Conservation (phyloP, 345 rosid genomes). For the Brassica nigra region DNA sequence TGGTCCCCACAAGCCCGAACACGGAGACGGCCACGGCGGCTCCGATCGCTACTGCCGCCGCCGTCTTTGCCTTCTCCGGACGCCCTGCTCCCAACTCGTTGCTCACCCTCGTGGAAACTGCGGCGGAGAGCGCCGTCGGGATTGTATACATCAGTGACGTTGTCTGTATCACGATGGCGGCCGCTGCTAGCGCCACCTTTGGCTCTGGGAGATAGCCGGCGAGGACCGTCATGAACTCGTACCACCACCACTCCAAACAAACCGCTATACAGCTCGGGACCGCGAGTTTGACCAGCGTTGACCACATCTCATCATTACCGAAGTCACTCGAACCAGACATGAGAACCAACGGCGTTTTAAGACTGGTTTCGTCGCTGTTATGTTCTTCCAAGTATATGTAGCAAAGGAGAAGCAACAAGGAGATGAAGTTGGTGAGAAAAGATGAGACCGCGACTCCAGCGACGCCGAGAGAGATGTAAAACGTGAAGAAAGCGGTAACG, state of each 20-base stretch:
- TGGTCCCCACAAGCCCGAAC: constrained; percentile 62
- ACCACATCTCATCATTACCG: constrained; percentile 52
- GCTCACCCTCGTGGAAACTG: constrained; percentile 82
- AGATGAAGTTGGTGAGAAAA: constrained; percentile 61
- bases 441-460: constrained; percentile 75
- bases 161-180: constrained; percentile 86
- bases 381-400: constrained; percentile 44
- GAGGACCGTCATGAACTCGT: constrained; percentile 81
- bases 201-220: constrained; percentile 72
- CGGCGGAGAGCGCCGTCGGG: constrained; percentile 68
- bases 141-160: constrained; percentile 83
- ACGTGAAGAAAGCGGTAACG: constrained; percentile 54
- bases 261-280: constrained; percentile 79
- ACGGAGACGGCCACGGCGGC: constrained; percentile 52
- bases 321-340: constrained; percentile 11
- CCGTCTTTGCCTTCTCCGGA: constrained; percentile 59
- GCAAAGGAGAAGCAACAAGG: constrained; percentile 55
- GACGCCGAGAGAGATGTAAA: constrained; percentile 61
- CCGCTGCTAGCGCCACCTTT: constrained; percentile 56
- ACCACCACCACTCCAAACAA: constrained; percentile 99
- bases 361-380: constrained; percentile 21
- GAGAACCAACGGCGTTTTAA: constrained; percentile 25
- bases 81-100: constrained; percentile 82
- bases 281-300: constrained; percentile 58
- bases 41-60: constrained; percentile 60